Evolutionary conservation across 179 eudicot genomes (phyloP), one percentile per base, ranked within the genome.

Genomic region (Corrigiola litoralis): DNA sequence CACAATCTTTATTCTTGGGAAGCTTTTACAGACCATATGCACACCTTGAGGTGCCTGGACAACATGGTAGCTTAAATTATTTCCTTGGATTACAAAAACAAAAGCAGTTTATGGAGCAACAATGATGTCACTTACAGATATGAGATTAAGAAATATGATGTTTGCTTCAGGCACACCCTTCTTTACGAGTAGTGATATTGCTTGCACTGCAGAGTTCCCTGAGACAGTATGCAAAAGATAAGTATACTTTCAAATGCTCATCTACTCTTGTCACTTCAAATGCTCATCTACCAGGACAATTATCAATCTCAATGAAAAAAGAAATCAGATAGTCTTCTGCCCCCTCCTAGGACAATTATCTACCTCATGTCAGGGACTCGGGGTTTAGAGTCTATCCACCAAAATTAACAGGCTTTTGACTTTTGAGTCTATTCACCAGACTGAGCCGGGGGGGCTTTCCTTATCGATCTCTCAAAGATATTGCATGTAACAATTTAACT

Each of bases 191-290:
- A 94, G 72, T 48, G 87, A 79, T 73, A 94, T 94, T 23, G 95
- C 97, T 75, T 94, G 86, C 57, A 85, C 97, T 38, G 97, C 99
- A 54, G 97, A 94, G 77, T 94, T 94, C 29, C 99, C 97, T 94
- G 82, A 32, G 47, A 23, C 59, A 63, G 25, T 24, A 50, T 29
- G 45, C 56, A 51, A 25, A 52, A 32, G 24, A 58, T 42, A 28
- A 37, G 18, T 42, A 42, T 8, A 69, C 48, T 37, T 41, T 11
- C 21, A 42, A 48, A 5, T 17, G n/a, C 52, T 11, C 34, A 38
- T 55, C 16, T 52, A 12, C 20, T 52, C 4, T 3, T 6, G 33
- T 2, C 3, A 9, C 37, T 55, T 55, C 17, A 17, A 10, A 52
- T 52, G 36, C 18, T 55, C 34, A 27, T 27, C 12, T 13, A 8